phyloP scores from a whole-genome alignment of 306 rosid genomes.

The Quercus gilva region DNA sequence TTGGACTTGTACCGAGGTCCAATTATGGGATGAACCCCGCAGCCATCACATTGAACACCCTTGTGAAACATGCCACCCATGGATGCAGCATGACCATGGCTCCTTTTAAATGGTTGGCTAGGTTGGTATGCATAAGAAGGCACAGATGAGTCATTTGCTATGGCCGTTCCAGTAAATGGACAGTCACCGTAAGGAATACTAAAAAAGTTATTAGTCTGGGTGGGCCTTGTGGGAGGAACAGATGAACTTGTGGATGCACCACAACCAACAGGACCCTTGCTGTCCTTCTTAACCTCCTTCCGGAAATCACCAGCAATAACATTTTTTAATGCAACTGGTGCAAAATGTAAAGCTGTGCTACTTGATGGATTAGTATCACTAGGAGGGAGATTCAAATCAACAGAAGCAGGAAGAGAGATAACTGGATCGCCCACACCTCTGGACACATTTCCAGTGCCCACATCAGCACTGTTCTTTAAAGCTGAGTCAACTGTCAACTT shows the following conservation, averaged over 20 bases:
- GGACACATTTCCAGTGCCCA: slow-evolving; percentile 23
- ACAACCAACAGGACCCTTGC: slow-evolving; percentile 8
- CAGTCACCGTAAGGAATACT: slow-evolving; percentile 28
- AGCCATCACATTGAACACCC: slow-evolving; percentile 86
- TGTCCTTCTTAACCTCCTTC: slow-evolving; percentile 20
- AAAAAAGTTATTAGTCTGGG: background rate
- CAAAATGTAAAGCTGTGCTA: slow-evolving; percentile 1
- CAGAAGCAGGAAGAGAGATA: slow-evolving; percentile 15
- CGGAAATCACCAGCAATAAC: slow-evolving; percentile 26
- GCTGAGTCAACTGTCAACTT: slow-evolving; percentile 19
- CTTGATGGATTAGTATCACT: slow-evolving; percentile 26
- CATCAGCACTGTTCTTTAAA: slow-evolving; percentile 25
- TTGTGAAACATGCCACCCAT: slow-evolving; percentile 71
- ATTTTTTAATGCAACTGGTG: slow-evolving; percentile 21
- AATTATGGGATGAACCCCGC: slow-evolving; percentile 84
- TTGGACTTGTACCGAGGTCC: slow-evolving; percentile 92
- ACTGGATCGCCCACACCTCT: slow-evolving; percentile 15
- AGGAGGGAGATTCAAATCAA: slow-evolving; percentile 64
- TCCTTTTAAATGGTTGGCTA: slow-evolving; percentile 44
- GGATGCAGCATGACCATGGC: slow-evolving; percentile 41
- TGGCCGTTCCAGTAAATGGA: slow-evolving; percentile 45
- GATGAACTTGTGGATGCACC: slow-evolving; percentile 28
- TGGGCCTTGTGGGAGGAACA: slow-evolving; percentile 26
- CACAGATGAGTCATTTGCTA: slow-evolving; percentile 6
- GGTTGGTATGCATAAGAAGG: slow-evolving; percentile 9